Evolutionary conservation across 2,329 filamentous ascomycete genomes (phyloP).

Genomic region (Tolypocladium pustulatum): DNA sequence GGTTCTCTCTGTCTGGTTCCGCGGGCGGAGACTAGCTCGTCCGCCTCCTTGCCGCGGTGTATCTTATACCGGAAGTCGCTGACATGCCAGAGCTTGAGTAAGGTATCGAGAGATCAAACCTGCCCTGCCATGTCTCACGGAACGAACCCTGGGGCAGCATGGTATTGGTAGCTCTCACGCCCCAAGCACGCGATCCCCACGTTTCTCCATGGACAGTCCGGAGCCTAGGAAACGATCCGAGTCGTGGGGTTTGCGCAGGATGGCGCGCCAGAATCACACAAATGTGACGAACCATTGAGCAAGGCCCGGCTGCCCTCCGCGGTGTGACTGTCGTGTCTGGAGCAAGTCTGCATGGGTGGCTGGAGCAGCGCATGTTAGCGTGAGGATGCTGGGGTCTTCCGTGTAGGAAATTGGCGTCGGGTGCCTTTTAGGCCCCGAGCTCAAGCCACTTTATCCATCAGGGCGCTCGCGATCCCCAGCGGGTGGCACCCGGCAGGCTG

Average conservation of each 20-base stretch:
- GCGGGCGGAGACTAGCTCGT: background rate
- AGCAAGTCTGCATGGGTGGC: background rate
- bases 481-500: background rate
- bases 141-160: background rate
- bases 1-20: background rate
- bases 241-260: background rate
- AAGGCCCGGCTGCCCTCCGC: background rate
- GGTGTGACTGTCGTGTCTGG: background rate
- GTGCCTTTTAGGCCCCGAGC: background rate
- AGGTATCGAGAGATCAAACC: background rate
- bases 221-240: background rate
- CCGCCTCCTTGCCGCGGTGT: background rate
- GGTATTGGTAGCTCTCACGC: background rate
- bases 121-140: background rate
- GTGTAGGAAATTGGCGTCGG: background rate
- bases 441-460: background rate
- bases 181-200: background rate
- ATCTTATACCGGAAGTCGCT: too few species aligned
- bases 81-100: background rate
- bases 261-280: background rate
- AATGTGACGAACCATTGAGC: background rate
- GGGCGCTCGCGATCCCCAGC: background rate
- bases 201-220: background rate
- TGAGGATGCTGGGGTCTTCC: background rate
- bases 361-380: background rate